Conservation (phyloP, 176 grass and related monocot species). For the Avena eriantha region DNA sequence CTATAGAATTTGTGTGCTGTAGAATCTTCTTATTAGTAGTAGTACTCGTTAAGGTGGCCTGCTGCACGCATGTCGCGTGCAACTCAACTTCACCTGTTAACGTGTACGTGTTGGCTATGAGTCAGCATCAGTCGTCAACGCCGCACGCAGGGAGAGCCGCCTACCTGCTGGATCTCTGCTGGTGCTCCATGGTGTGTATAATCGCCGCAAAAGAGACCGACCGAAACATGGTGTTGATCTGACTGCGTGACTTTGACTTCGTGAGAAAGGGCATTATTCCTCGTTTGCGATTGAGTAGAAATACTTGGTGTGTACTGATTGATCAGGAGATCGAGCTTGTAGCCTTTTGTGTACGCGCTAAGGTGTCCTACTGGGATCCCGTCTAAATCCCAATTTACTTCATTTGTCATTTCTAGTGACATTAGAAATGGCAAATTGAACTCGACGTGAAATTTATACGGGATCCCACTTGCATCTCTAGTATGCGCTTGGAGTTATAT, state of each 20-base stretch:
- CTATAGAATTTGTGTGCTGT: background rate
- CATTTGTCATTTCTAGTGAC: no score
- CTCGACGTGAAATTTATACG: no score
- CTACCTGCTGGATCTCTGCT: constrained; percentile 2
- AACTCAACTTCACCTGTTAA: background rate
- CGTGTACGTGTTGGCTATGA: background rate
- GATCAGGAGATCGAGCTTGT: background rate
- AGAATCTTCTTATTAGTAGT: background rate
- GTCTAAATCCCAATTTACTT: no score
- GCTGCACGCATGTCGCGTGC: background rate
- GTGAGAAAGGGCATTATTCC: no score
- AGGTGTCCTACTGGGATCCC: no score
- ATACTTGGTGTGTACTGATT: background rate
- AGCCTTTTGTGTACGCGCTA: background rate
- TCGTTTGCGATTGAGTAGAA: background rate
- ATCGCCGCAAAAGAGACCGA: background rate
- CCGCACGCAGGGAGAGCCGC: background rate
- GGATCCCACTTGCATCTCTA: no score
- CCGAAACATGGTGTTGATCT: background rate
- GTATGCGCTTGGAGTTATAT: background rate
- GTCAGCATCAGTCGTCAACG: background rate
- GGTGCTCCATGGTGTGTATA: background rate
- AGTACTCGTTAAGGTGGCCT: no score
- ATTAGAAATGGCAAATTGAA: no score
- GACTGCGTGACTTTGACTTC: background rate